A percentile compares a stretch with the other conserved stretches of the same genome.
These are phyloP conservation scores for Olyra latifolia DNA, from an alignment of 176 grass and related monocot genomes.

Conservation along the genomic window DNA sequence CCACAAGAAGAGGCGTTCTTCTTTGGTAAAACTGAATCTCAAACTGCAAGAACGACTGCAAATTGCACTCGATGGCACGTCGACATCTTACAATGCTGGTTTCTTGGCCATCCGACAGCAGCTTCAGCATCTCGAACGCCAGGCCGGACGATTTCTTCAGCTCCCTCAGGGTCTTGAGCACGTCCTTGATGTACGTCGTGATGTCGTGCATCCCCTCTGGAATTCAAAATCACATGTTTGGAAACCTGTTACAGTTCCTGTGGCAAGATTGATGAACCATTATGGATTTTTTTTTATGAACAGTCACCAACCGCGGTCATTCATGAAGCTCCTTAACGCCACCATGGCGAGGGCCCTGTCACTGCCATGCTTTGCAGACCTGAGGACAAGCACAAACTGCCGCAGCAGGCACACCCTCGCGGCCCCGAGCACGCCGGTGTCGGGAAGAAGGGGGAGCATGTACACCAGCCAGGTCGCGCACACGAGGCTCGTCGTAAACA, in stretches of 20 bases:
- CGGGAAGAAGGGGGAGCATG: constrained; percentile 68
- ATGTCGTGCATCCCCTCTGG: constrained; percentile 70
- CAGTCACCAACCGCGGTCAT: constrained; percentile 40
- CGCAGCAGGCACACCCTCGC: constrained; percentile 62
- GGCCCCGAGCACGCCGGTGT: constrained; percentile 65
- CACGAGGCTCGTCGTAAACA: constrained; percentile 65
- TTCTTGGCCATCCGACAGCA: constrained; percentile 69
- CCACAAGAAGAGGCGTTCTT: neutral
- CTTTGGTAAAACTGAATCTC: neutral
- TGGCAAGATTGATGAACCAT: neutral
- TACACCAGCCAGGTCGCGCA: constrained; percentile 57
- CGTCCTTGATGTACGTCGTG: constrained; percentile 64
- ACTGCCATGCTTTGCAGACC: constrained; percentile 62
- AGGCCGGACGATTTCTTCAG: constrained; percentile 68
- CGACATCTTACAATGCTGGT: constrained; percentile 51
- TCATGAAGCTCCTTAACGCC: constrained; percentile 69
- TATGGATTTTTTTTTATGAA: no score
- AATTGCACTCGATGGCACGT: neutral
- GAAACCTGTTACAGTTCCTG: neutral
- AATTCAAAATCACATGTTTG: neutral
- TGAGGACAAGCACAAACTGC: constrained; percentile 58
- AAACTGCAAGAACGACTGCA: neutral
- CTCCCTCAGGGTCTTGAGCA: constrained; percentile 57
- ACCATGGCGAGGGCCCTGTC: constrained; percentile 67
- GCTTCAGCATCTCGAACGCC: constrained; percentile 75